A percentile compares a stretch with the other conserved stretches of the same genome.
These are phyloP conservation scores for Cucumis sativus DNA, from an alignment of 306 rosid species.

Conservation along the genomic window Cucumber_9930_V3 NC_026660.2:422001-422500, in stretches of 20 bases:
- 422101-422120: too few species aligned
- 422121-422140: too few species aligned
- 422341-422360: too few species aligned
- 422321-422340: too few species aligned
- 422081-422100: too few species aligned
- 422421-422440: conserved; percentile 17
- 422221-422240: background rate
- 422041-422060: too few species aligned
- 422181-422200: background rate
- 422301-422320: too few species aligned
- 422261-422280: background rate
- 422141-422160: background rate
- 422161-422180: background rate
- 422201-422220: background rate
- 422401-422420: conserved; percentile 1
- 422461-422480: conserved; percentile 44
- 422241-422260: background rate
- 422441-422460: conserved; percentile 30
- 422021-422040: too few species aligned
- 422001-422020: too few species aligned
- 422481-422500: conserved; percentile 23
- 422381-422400: too few species aligned
- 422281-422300: background rate
- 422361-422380: too few species aligned
- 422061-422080: too few species aligned